These are phyloP conservation scores for Sinapis alba DNA, from an alignment of 441 rosid species.

Conservation along the genomic window DNA sequence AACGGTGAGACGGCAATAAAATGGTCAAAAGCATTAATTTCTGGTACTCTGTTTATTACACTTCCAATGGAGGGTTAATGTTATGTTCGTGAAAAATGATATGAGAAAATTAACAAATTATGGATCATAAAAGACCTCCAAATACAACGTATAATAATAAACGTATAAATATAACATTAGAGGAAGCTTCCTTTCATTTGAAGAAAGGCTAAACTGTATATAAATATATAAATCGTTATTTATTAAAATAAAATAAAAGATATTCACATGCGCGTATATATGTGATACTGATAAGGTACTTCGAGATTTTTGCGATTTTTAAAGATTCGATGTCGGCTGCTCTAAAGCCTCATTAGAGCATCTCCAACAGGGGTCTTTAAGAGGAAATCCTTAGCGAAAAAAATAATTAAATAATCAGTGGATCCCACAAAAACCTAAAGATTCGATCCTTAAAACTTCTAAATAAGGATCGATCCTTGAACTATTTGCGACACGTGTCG, in stretches of 20 bases:
- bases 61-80: background rate
- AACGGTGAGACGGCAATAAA: background rate
- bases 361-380: no score
- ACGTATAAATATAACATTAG: background rate
- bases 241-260: background rate
- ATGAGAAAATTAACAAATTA: background rate
- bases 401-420: no score
- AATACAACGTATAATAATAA: background rate
- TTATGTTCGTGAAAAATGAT: background rate
- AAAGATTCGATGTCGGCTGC: constrained; percentile 41
- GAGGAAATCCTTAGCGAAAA: no score
- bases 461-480: no score
- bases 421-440: no score
- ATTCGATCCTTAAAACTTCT: no score
- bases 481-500: no score
- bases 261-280: constrained; percentile 32
- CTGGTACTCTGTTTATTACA: background rate
- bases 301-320: constrained; percentile 5
- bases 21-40: background rate
- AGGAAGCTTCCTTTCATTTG: constrained; percentile 12
- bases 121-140: background rate
- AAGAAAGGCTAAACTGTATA: constrained; percentile 8
- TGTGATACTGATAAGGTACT: constrained; percentile 27
- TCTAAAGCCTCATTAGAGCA: constrained; percentile 6
- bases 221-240: background rate